Conservation (phyloP, 1,284 basidiomycete species). For the Cutaneotrichosporon cavernicola region DNA sequence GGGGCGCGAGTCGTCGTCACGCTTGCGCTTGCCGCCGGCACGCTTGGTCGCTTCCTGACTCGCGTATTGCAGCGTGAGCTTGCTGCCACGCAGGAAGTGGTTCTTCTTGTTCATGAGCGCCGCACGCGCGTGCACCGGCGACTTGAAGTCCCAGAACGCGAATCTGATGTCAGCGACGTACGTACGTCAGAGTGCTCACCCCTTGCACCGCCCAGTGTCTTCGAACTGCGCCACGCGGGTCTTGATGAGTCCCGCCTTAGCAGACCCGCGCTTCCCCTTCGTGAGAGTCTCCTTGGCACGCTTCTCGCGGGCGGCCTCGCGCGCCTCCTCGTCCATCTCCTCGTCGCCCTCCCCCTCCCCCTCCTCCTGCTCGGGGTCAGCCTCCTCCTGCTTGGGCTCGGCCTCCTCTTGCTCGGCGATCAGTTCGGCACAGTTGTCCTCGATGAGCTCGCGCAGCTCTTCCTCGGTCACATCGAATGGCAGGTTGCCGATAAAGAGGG, state of each 20-base stretch:
- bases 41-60: constrained; percentile 45
- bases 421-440: constrained; percentile 54
- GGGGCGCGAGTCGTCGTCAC: constrained; percentile 10
- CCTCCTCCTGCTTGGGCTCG: constrained; percentile 27
- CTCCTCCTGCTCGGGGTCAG: constrained; percentile 24
- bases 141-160: constrained; percentile 90
- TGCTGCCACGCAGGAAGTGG: constrained; percentile 74
- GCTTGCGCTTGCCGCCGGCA: constrained; percentile 23
- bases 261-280: constrained; percentile 38
- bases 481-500: constrained; percentile 49
- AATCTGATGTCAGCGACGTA: constrained; percentile 60
- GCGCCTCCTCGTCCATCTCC: constrained; percentile 39
- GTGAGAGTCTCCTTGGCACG: constrained; percentile 36
- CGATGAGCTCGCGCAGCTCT: constrained; percentile 60
- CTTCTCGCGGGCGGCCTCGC: constrained; percentile 36
- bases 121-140: constrained; percentile 72
- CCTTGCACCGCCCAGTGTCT: constrained; percentile 91
- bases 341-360: constrained; percentile 29
- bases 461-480: constrained; percentile 76
- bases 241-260: constrained; percentile 73
- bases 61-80: constrained; percentile 43
- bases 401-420: constrained; percentile 54
- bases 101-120: constrained; percentile 81
- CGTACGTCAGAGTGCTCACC: constrained; percentile 58
- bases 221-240: constrained; percentile 93